Evolutionary conservation across 2,329 filamentous ascomycete species (phyloP).

Genomic region (Penicillium griseofulvum): DNA sequence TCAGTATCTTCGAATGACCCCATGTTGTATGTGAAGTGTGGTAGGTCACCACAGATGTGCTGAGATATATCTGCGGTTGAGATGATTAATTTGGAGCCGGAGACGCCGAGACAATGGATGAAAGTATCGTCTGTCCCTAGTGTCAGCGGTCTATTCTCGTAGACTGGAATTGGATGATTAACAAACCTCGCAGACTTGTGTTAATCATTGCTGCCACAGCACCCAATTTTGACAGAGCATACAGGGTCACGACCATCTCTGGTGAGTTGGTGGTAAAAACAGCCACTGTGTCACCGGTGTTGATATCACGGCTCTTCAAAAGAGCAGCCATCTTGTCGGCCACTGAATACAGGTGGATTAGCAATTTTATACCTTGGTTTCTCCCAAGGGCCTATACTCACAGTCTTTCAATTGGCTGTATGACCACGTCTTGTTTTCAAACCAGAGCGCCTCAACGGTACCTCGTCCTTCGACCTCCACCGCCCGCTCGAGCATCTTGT

Average conservation of each 20-base stretch:
- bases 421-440: constrained; percentile 50
- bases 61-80: constrained; percentile 46
- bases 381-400: constrained; percentile 22
- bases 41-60: constrained; percentile 33
- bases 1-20: constrained; percentile 36
- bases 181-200: constrained; percentile 46
- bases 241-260: constrained; percentile 47
- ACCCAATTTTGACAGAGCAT: constrained; percentile 49
- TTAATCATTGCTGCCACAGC: constrained; percentile 49
- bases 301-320: constrained; percentile 39
- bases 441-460: constrained; percentile 47
- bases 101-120: constrained; percentile 46
- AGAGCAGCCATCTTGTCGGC: constrained; percentile 46
- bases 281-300: constrained; percentile 43
- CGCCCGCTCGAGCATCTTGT: constrained; percentile 43
- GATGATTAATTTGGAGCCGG: constrained; percentile 41
- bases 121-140: constrained; percentile 43
- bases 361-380: background rate
- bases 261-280: constrained; percentile 51
- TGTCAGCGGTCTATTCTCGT: background rate
- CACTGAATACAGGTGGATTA: constrained; percentile 30
- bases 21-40: constrained; percentile 40
- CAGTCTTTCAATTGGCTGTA: constrained; percentile 46
- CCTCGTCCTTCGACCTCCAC: constrained; percentile 41
- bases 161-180: background rate